phyloP scores from a whole-genome alignment of 2,329 filamentous ascomycete species.

The Fusarium falciforme region DNA sequence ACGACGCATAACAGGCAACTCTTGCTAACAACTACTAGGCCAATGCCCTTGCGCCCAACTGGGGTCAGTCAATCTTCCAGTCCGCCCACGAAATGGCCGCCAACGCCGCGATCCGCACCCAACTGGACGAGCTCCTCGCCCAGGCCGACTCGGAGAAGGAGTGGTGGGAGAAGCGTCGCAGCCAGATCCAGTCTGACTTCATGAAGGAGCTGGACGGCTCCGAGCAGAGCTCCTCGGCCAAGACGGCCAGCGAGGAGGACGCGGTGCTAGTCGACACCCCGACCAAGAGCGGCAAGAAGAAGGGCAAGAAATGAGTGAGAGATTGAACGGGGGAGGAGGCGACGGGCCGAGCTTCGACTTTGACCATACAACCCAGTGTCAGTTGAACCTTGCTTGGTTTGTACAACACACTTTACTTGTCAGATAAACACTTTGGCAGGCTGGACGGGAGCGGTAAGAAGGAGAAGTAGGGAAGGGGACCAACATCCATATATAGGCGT shows the following conservation, averaged over 20 bases:
- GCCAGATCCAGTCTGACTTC: slow-evolving; percentile 78
- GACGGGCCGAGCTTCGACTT: not conserved
- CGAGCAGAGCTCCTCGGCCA: slow-evolving; percentile 58
- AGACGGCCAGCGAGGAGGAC: slow-evolving; percentile 52
- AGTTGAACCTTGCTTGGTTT: slow-evolving; percentile 3
- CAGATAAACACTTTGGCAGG: slow-evolving; percentile 3
- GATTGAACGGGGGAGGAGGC: not conserved
- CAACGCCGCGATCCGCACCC: slow-evolving; percentile 80
- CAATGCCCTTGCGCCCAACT: slow-evolving; percentile 87
- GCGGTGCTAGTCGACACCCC: slow-evolving; percentile 79
- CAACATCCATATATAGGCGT: slow-evolving; percentile 25
- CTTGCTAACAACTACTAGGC: slow-evolving; percentile 66
- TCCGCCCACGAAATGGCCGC: slow-evolving; percentile 95
- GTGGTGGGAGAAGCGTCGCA: slow-evolving; percentile 91
- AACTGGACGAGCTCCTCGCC: slow-evolving; percentile 79
- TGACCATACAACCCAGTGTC: slow-evolving; percentile 3
- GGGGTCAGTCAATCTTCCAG: slow-evolving; percentile 97
- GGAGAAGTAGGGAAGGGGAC: not conserved
- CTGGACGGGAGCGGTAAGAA: not conserved
- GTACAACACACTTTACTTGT: slow-evolving; percentile 16
- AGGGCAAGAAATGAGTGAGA: slow-evolving; percentile 56
- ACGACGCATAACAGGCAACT: not conserved
- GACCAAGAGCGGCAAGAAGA: slow-evolving; percentile 70
- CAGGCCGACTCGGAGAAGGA: slow-evolving; percentile 80
- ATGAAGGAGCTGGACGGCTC: slow-evolving; percentile 85